Conservation (phyloP, 1,139 yeast species). For the Kodamaea fungicola region DNA sequence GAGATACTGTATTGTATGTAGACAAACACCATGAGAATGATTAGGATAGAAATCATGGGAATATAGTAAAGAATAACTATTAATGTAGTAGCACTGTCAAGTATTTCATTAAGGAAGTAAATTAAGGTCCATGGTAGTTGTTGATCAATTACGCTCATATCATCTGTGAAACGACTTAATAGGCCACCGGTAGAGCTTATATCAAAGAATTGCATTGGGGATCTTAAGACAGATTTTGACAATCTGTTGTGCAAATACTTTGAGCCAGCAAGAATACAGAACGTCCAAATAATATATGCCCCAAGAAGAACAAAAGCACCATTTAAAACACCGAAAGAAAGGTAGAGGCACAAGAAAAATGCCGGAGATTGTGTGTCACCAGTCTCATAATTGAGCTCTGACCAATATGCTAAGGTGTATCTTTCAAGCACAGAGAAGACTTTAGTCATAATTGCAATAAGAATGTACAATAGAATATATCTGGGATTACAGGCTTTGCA, state of each 20-base stretch:
- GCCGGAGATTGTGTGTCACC: slow-evolving; percentile 24
- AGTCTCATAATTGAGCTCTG: slow-evolving; percentile 28
- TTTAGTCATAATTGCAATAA: slow-evolving; percentile 19
- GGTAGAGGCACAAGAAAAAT: slow-evolving; percentile 24
- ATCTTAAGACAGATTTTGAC: slow-evolving; percentile 34
- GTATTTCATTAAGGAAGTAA: slow-evolving; percentile 16
- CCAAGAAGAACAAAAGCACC: slow-evolving; percentile 26
- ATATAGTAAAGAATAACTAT: slow-evolving; percentile 28
- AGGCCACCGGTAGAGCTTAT: slow-evolving; percentile 42
- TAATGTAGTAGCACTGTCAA: slow-evolving; percentile 18
- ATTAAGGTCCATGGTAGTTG: slow-evolving; percentile 33
- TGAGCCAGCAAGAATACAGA: slow-evolving; percentile 31
- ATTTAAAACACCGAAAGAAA: slow-evolving; percentile 25
- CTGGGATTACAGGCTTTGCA: slow-evolving; percentile 33
- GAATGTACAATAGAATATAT: slow-evolving; percentile 24
- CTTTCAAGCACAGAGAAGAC: slow-evolving; percentile 25
- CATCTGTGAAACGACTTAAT: slow-evolving; percentile 39
- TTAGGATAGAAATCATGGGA: slow-evolving; percentile 30
- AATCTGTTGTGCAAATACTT: slow-evolving; percentile 34
- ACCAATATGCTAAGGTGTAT: slow-evolving; percentile 35
- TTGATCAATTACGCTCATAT: slow-evolving; percentile 32
- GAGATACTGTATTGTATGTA: slow-evolving; percentile 28
- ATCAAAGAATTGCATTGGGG: slow-evolving; percentile 45
- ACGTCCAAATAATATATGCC: slow-evolving; percentile 31
- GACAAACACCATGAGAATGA: slow-evolving; percentile 19